phyloP scores from a whole-genome alignment of 1,139 yeast species.

The Dujonia santamariae region DNA sequence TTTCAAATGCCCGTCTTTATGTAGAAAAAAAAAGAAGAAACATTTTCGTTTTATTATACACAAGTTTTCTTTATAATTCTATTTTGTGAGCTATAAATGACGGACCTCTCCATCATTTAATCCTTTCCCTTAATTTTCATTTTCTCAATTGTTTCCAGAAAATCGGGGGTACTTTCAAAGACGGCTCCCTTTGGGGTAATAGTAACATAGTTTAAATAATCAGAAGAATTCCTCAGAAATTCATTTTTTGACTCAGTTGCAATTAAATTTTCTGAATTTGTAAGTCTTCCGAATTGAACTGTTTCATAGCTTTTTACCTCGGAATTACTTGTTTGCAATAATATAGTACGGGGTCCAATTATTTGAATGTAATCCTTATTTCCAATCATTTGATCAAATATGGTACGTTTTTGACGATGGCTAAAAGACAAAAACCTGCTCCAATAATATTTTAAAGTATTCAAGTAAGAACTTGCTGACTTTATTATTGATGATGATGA shows the following conservation, averaged over 20 bases:
- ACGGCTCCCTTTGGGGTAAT: slow-evolving; percentile 37
- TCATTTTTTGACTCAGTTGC: background rate
- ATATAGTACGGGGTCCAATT: slow-evolving; percentile 53
- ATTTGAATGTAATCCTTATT: slow-evolving; percentile 28
- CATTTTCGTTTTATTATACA: too few species aligned
- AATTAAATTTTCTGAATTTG: slow-evolving; percentile 1
- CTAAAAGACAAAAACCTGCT: background rate
- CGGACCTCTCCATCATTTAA: background rate
- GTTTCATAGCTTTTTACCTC: slow-evolving; percentile 1
- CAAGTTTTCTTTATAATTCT: background rate
- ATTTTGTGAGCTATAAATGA: too few species aligned
- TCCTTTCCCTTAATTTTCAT: slow-evolving; percentile 20
- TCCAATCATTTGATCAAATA: slow-evolving; percentile 4
- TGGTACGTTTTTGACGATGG: background rate
- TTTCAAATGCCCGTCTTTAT: too few species aligned
- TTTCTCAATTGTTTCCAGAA: slow-evolving; percentile 33
- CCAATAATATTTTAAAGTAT: background rate
- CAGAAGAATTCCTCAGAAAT: slow-evolving; percentile 22
- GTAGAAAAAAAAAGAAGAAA: too few species aligned
- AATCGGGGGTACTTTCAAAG: slow-evolving; percentile 43
- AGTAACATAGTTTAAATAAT: slow-evolving; percentile 45
- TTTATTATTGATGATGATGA: too few species aligned
- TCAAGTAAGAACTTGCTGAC: background rate
- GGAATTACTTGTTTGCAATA: slow-evolving; percentile 40
- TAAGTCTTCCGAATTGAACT: background rate